Base-by-base conservation (phyloP, 805 yeast genomes). In the Wickerhamiella dianesei region DNA sequence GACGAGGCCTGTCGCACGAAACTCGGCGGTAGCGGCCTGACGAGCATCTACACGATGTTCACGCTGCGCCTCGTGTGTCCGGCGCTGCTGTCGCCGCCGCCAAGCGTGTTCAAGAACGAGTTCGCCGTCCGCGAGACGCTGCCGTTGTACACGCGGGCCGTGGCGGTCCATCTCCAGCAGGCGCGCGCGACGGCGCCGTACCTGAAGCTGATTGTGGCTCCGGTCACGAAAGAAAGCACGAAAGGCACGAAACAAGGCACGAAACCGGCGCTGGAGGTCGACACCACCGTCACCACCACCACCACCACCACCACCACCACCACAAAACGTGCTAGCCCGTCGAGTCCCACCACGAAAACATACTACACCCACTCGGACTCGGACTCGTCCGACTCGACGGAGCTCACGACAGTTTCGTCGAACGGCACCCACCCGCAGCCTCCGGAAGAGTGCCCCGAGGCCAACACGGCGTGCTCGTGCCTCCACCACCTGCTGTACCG, bases 401-500 rank as follows among this genome's bases (percentile, higher is more conserved):
- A 25, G 32, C 32, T 25, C 32, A 25, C 32, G 32, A 25, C 32
- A 6, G 32, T 25, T 6, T 25, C 32, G 32, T 25, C 32, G 9
- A 25, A 25, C 12, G 32, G 32, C 12, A 25, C 12, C 9, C 32
- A 25, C 6, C 32, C 6, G 32, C 32, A 12, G 6, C 6, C 12
- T 25, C 32, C 32, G 9, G 6, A 6, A 6, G 32, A 25, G 9
- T 25, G 32, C 32, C 32, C 32, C 12, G 32, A 25, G 32, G 32
- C 32, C 12, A 25, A 6, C 12, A 25, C 32, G 9, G 32, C 32
- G 9, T 25, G 32, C 32, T 25, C 32, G 32, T 25, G 32, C 21
- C 41, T 45, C 18, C 47, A 45, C 35, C 20, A 17, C 8, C 35
- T 25, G 21, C 16, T 45, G 40, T 40, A 45, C 40, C 43, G 47